These are phyloP conservation scores for Boletus fagicola DNA, from an alignment of 768 basidiomycete species.

Conservation along the genomic window DNA sequence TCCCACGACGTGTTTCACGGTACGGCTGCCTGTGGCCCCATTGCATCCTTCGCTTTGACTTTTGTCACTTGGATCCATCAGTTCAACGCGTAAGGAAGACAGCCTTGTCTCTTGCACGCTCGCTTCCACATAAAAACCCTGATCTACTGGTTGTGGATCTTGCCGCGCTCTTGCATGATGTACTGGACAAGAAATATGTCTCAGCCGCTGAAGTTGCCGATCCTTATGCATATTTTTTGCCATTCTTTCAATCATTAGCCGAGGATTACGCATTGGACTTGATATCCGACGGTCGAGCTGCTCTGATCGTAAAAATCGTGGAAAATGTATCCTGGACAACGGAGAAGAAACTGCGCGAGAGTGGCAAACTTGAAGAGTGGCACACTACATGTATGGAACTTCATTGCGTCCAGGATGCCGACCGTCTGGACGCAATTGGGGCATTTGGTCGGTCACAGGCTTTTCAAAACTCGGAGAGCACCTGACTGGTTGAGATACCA, in stretches of 20 bases:
- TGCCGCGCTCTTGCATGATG: conserved; percentile 85
- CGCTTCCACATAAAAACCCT: conserved; percentile 42
- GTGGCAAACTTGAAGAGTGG: conserved; percentile 61
- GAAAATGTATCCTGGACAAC: conserved; percentile 85
- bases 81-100: conserved; percentile 82
- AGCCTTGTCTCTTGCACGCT: conserved; percentile 64
- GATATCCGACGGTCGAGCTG: conserved; percentile 58
- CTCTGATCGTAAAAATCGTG: conserved; percentile 56
- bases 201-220: conserved; percentile 53
- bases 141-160: conserved; percentile 80
- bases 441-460: conserved; percentile 57
- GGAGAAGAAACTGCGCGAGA: conserved; percentile 63
- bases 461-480: not conserved
- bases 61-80: conserved; percentile 29
- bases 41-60: conserved; percentile 6
- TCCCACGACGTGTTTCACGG: conserved; percentile 82
- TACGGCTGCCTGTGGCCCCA: conserved; percentile 33
- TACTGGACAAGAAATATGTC: conserved; percentile 84
- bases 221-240: conserved; percentile 63
- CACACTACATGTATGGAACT: conserved; percentile 71
- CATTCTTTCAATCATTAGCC: conserved; percentile 55
- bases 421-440: conserved; percentile 76
- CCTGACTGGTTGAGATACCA: not conserved
- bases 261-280: conserved; percentile 50
- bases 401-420: conserved; percentile 80